Conservation (phyloP, 2,329 filamentous ascomycete genomes). For the Aspergillus sp. region DNA sequence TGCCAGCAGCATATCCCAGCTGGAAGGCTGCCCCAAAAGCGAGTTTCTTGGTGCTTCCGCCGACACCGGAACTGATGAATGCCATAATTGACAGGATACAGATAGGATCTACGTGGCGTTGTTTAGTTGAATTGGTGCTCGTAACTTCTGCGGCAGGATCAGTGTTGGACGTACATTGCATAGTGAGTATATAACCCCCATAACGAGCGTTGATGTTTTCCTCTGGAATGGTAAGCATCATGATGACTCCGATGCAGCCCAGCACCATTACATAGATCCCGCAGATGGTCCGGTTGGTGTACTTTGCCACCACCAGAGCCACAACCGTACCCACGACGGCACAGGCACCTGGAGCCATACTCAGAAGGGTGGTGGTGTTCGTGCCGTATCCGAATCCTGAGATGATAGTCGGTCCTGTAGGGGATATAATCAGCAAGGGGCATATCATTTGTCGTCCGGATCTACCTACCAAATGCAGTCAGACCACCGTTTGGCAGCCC, state of each 20-base stretch:
- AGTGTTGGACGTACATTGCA: too few species aligned
- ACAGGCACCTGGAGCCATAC: constrained; percentile 3
- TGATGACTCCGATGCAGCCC: not conserved
- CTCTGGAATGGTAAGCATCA: too few species aligned
- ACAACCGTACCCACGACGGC: constrained; percentile 28
- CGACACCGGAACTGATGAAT: too few species aligned
- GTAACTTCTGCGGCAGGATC: too few species aligned
- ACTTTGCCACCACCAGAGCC: not conserved
- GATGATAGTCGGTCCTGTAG: constrained; percentile 4
- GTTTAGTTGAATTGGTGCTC: too few species aligned
- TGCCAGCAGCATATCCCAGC: too few species aligned
- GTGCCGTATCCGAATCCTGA: constrained; percentile 1
- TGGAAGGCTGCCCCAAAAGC: too few species aligned
- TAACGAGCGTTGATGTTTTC: too few species aligned
- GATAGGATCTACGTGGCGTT: too few species aligned
- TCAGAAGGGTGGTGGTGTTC: not conserved
- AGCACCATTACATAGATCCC: constrained; percentile 2
- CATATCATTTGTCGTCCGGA: not conserved
- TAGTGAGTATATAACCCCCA: too few species aligned
- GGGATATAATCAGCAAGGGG: not conserved
- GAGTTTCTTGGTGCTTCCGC: too few species aligned
- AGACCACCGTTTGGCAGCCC: constrained; percentile 10
- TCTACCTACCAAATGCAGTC: constrained; percentile 5
- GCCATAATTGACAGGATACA: too few species aligned
- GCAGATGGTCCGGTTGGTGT: constrained; percentile 6